These are phyloP conservation scores for Cutaneotrichosporon spelunceum DNA, from an alignment of 1,284 basidiomycete genomes.

Conservation along the genomic window DNA sequence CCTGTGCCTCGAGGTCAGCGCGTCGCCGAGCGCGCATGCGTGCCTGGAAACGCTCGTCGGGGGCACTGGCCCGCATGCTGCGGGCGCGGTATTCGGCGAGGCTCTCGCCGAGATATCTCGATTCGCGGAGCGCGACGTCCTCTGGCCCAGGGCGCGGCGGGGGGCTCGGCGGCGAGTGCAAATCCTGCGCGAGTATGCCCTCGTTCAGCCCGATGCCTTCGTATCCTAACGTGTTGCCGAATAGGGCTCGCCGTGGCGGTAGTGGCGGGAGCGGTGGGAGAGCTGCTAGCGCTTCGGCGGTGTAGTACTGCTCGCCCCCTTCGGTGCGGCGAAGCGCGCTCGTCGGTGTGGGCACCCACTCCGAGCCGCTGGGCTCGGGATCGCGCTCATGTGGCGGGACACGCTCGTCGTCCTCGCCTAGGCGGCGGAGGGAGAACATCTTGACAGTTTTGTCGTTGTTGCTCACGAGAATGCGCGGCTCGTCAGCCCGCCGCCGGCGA, in stretches of 20 bases:
- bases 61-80: conserved; percentile 17
- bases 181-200: conserved; percentile 16
- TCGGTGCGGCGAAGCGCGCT: conserved; percentile 21
- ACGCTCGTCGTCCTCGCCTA: not conserved
- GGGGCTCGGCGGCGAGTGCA: not conserved
- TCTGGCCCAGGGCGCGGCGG: conserved; percentile 2
- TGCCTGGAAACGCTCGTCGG: not conserved
- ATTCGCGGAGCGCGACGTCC: conserved; percentile 15
- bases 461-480: conserved; percentile 47
- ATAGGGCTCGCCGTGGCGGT: conserved; percentile 15
- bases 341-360: conserved; percentile 1
- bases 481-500: conserved; percentile 22
- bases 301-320: conserved; percentile 9
- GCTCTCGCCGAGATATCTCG: conserved; percentile 22
- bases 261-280: not conserved
- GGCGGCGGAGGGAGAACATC: conserved; percentile 39
- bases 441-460: conserved; percentile 52
- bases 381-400: not conserved
- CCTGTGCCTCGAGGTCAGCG: conserved; percentile 13
- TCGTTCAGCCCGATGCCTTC: conserved; percentile 22
- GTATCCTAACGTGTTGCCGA: conserved; percentile 16
- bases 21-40: conserved; percentile 7
- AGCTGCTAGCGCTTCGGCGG: not conserved
- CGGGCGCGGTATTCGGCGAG: conserved; percentile 17
- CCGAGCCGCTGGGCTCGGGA: not conserved